Evolutionary conservation across 2,329 filamentous ascomycete species (phyloP), one percentile per base, ranked within the genome.

Genomic region (Calonectria pseudoreteaudii): DNA sequence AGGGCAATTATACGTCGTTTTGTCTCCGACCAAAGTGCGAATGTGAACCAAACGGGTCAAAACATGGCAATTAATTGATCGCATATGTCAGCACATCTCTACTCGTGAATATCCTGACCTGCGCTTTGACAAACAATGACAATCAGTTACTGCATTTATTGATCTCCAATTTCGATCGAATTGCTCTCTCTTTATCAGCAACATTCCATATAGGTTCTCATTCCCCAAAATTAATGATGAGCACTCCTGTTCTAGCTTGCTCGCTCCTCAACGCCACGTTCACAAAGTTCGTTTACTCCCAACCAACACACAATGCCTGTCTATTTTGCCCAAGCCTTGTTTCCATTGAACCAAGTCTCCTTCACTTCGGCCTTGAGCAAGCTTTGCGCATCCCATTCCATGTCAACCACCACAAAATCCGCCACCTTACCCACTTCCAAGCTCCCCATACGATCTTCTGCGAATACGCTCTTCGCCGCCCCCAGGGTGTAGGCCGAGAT

Each of bases 381-480:
- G 10, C 60, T 73, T 26, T 69, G 23, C 3, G 66, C 66, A 23
- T 69, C 60, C 71, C 71, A 73, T 28, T 73, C 60, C 71, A 73
- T 73, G 23, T 60, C 71, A 7, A 73, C 66, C 31, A 69, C 66
- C 2, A 73, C 60, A 71, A 91, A 89, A 76, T 91, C 90, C 1
- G 90, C 90, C 75, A 85, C 80, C 81, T 87, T 86, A 1, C 89
- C 89, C 3, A 80, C 81, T 73, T 86, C 85, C 72, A 92, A 79
- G 68, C 83, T 86, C 0, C 90, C 90, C 6, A 88, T 82, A 70
- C 86, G 82, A 14, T 84, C 80, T 31, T 92, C 90, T 4, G 86
- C 86, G 75, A 90, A 90, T 30, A 86, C 88, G n/a, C 87, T 88
- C 75, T 87, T 88, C 3, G 90, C 90, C 6, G 86, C 86, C 0